Evolutionary conservation across 2,329 filamentous ascomycete genomes (phyloP).

Genomic region (Penicillium occitanis): DNA sequence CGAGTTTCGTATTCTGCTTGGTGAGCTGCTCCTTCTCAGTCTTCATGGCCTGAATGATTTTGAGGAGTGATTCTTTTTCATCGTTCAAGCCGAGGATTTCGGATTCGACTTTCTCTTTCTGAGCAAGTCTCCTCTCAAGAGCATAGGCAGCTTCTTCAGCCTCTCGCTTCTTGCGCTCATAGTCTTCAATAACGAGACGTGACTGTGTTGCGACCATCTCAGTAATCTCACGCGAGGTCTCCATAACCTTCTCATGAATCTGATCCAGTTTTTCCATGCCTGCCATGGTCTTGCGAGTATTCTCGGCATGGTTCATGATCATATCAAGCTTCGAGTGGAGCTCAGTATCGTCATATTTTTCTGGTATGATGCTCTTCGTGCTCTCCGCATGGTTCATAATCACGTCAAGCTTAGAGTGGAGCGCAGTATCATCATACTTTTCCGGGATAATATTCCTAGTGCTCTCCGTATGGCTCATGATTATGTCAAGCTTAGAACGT

Average conservation of each 20-base stretch:
- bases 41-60: slow-evolving; percentile 52
- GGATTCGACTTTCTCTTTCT: slow-evolving; percentile 63
- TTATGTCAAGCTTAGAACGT: slow-evolving; percentile 57
- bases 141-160: slow-evolving; percentile 76
- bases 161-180: slow-evolving; percentile 74
- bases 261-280: slow-evolving; percentile 82
- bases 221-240: slow-evolving; percentile 79
- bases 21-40: slow-evolving; percentile 65
- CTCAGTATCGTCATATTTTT: slow-evolving; percentile 63
- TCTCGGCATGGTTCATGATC: slow-evolving; percentile 49
- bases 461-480: slow-evolving; percentile 51
- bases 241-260: slow-evolving; percentile 82
- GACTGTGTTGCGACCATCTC: slow-evolving; percentile 77
- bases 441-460: slow-evolving; percentile 62
- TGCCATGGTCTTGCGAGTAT: slow-evolving; percentile 66
- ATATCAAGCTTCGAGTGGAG: slow-evolving; percentile 60
- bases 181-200: slow-evolving; percentile 70
- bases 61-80: slow-evolving; percentile 63
- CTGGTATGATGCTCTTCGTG: slow-evolving; percentile 60
- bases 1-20: slow-evolving; percentile 74
- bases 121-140: slow-evolving; percentile 71
- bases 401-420: slow-evolving; percentile 59
- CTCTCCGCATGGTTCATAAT: slow-evolving; percentile 52
- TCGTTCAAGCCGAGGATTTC: slow-evolving; percentile 52
- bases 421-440: slow-evolving; percentile 61